Evolutionary conservation across 805 yeast species (phyloP).

Genomic region (Tetrapisispora pingtungensis): DNA sequence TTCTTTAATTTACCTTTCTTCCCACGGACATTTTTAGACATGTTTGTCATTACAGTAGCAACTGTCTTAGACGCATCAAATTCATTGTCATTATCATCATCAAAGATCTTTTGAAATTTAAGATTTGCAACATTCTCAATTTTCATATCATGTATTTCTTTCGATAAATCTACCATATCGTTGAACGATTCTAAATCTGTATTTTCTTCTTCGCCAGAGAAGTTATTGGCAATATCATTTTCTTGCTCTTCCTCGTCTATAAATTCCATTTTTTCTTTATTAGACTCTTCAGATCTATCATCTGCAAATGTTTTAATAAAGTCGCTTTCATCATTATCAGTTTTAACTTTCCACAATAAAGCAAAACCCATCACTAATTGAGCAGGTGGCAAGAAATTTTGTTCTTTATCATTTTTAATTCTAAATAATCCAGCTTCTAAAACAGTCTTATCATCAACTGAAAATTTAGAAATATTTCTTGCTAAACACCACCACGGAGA

Average conservation of each 20-base stretch:
- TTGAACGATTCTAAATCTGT: slow-evolving; percentile 3
- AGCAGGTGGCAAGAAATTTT: slow-evolving; percentile 61
- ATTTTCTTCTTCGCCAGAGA: neutral
- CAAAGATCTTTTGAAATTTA: too few species aligned
- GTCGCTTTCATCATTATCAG: slow-evolving; percentile 16
- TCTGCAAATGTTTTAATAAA: neutral
- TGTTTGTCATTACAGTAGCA: slow-evolving; percentile 17
- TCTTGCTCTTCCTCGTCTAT: too few species aligned
- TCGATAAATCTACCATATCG: neutral
- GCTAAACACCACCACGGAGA: slow-evolving; percentile 84
- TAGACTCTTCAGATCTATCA: neutral
- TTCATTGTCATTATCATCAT: neutral
- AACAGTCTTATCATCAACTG: slow-evolving; percentile 39
- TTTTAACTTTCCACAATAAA: slow-evolving; percentile 61
- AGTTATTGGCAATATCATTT: too few species aligned
- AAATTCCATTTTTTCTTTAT: neutral
- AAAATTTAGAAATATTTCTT: slow-evolving; percentile 56
- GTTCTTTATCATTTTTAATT: slow-evolving; percentile 41
- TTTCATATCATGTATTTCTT: neutral
- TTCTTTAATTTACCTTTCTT: slow-evolving; percentile 77
- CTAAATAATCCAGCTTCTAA: slow-evolving; percentile 55
- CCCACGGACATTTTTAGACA: slow-evolving; percentile 55
- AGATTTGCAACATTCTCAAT: neutral
- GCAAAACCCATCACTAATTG: slow-evolving; percentile 87
- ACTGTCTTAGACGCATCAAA: slow-evolving; percentile 8